Evolutionary conservation across 176 grass and related monocot genomes (phyloP), one percentile per base, ranked within the genome.

Genomic region (Carex myosuroides): DNA sequence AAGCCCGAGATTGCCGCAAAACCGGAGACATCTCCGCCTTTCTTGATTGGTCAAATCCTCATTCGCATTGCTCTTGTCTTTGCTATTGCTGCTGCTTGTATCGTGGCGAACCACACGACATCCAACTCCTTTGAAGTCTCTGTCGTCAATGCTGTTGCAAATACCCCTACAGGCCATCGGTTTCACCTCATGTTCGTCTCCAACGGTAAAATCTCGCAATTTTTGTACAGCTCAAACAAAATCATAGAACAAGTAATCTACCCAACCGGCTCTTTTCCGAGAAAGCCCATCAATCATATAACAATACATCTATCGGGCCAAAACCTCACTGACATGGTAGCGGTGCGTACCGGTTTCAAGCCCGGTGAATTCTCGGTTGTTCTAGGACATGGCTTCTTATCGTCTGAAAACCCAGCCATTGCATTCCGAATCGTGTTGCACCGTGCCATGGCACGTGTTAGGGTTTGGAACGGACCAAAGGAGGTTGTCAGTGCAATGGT

Each of bases 181-280:
- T 99, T 95, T 87, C 79, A 92, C 88, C 80, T 94, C 20, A 53
- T 85, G 68, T 92, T 95, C 60, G 91, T 88, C 20, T 83, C 96
- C 83, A 95, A 99, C 22, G 96, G 96, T 64, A 56, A 75, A 52
- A 93, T 90, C 76, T 88, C 80, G 35, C 88, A 86, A 69, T 64
- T 92, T 20, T 64, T 94, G 4, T 86, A 92, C 76, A 60, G 30
- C 65, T 85, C 89, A 8, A 89, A 75, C 83, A 87, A 83, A 82
- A 44, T 71, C 81, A 85, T 93, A 16, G 89, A 93, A 82, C 80
- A 64, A 18, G 77, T 64, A 13, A 91, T 95, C 26, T 99, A 94
- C 83, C 96, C 96, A 11, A 89, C 90, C 46, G 54, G 61, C 1
- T 88, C 83, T 1, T 95, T 88, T 79, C 92, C 90, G 8, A 87